Conservation (phyloP, 306 rosid genomes). For the Morella rubra region DNA sequence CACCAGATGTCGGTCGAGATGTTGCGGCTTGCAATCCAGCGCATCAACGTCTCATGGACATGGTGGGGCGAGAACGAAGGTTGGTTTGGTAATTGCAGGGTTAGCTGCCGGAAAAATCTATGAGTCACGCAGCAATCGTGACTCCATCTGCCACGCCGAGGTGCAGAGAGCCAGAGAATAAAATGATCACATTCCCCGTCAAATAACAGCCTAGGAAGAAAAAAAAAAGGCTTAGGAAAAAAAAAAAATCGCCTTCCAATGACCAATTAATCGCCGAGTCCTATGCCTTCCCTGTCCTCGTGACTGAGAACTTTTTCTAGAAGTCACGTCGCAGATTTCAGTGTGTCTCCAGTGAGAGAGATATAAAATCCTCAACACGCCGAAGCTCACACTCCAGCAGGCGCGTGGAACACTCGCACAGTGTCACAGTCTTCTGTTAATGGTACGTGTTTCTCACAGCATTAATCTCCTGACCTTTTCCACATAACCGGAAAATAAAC, state of each 20-base stretch:
- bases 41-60: neutral
- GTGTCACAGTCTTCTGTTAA: neutral
- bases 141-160: conserved; percentile 14
- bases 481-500: too few relatives aligned
- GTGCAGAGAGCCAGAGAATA: conserved; percentile 9
- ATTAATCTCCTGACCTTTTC: neutral
- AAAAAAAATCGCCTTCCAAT: neutral
- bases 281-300: conserved; percentile 1
- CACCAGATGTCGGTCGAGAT: neutral
- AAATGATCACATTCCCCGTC: neutral
- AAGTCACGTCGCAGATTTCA: conserved; percentile 15
- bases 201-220: conserved; percentile 7
- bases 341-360: neutral
- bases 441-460: neutral
- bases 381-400: neutral
- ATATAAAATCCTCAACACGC: too few relatives aligned
- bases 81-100: neutral
- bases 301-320: neutral
- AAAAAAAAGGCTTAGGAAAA: neutral
- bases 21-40: neutral
- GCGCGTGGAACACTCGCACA: neutral
- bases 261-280: conserved; percentile 26
- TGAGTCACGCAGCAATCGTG: conserved; percentile 33
- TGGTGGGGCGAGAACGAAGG: neutral
- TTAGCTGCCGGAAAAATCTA: neutral